Evolutionary conservation across 1,284 basidiomycete species (phyloP).

Genomic region (Cryptococcus amylolentus): DNA sequence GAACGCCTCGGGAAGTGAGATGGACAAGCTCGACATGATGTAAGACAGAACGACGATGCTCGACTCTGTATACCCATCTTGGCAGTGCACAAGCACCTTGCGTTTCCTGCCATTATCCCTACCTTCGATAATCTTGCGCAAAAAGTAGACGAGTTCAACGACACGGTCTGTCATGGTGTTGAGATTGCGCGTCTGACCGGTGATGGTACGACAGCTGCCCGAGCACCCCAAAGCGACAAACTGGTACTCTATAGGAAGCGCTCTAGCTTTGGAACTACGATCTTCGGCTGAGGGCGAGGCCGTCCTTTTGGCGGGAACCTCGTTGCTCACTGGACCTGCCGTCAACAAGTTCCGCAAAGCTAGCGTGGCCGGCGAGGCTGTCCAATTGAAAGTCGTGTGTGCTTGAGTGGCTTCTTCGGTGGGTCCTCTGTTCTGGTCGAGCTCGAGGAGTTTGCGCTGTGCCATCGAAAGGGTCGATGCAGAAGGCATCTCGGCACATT

Average conservation of each 20-base stretch:
- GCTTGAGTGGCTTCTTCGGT: constrained; percentile 3
- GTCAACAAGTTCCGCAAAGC: constrained; percentile 43
- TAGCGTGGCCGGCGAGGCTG: constrained; percentile 41
- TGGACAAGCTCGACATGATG: constrained; percentile 74
- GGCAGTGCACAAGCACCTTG: constrained; percentile 49
- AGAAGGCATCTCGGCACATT: constrained; percentile 47
- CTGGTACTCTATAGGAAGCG: constrained; percentile 18
- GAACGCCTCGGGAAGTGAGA: constrained; percentile 76
- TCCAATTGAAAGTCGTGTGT: constrained; percentile 20
- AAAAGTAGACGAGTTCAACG: constrained; percentile 43
- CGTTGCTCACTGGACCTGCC: not conserved
- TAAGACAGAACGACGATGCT: constrained; percentile 82
- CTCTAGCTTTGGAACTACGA: not conserved
- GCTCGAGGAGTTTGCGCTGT: constrained; percentile 29
- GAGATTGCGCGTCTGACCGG: constrained; percentile 40
- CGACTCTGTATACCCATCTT: constrained; percentile 69
- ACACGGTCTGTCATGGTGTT: constrained; percentile 41
- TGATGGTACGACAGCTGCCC: constrained; percentile 43
- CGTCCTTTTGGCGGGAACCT: constrained; percentile 18
- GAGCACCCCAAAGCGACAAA: constrained; percentile 44
- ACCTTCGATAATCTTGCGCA: constrained; percentile 43
- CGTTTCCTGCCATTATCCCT: constrained; percentile 34
- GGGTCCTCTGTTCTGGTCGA: constrained; percentile 25
- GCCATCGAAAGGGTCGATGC: constrained; percentile 19
- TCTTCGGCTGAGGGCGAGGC: constrained; percentile 17